Evolutionary conservation across 2,329 filamentous ascomycete species (phyloP).

Genomic region (Hymenoscyphus salicellus): DNA sequence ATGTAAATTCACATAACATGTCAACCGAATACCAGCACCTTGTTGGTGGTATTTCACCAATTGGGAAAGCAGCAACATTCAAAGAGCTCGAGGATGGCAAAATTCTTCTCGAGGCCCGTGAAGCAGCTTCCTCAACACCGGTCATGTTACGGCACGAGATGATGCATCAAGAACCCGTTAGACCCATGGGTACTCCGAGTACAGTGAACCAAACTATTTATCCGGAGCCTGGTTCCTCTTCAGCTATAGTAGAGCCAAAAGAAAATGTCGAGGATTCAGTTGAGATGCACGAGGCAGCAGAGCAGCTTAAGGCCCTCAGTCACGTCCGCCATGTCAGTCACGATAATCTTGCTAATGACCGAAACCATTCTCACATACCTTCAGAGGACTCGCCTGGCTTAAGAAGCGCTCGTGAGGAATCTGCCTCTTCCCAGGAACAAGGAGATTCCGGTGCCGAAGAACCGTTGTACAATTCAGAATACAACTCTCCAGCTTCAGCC

Average conservation of each 20-base stretch:
- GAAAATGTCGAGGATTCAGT: constrained; percentile 60
- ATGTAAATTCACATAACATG: constrained; percentile 66
- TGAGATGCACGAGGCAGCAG: constrained; percentile 66
- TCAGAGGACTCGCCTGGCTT: constrained; percentile 34
- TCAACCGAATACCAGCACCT: constrained; percentile 60
- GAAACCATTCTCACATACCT: constrained; percentile 35
- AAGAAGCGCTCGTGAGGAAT: constrained; percentile 42
- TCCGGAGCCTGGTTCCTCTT: constrained; percentile 25
- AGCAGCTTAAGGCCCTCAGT: constrained; percentile 63
- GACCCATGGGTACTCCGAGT: constrained; percentile 30
- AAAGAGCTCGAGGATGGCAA: constrained; percentile 57
- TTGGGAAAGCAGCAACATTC: constrained; percentile 43
- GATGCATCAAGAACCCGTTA: constrained; percentile 25
- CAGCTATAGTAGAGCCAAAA: constrained; percentile 38
- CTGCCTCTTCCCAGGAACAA: constrained; percentile 40
- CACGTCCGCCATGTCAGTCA: constrained; percentile 57
- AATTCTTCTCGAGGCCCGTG: constrained; percentile 47
- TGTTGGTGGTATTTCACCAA: constrained; percentile 45
- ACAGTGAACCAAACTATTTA: constrained; percentile 29
- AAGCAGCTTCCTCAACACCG: constrained; percentile 36
- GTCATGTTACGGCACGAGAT: constrained; percentile 43
- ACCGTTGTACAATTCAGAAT: constrained; percentile 35
- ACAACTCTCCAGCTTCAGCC: constrained; percentile 33
- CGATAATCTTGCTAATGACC: constrained; percentile 38
- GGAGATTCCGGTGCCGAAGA: constrained; percentile 44